phyloP scores from a whole-genome alignment of 2,329 filamentous ascomycete genomes.

The Ophiostoma novo-ulmi region DNA sequence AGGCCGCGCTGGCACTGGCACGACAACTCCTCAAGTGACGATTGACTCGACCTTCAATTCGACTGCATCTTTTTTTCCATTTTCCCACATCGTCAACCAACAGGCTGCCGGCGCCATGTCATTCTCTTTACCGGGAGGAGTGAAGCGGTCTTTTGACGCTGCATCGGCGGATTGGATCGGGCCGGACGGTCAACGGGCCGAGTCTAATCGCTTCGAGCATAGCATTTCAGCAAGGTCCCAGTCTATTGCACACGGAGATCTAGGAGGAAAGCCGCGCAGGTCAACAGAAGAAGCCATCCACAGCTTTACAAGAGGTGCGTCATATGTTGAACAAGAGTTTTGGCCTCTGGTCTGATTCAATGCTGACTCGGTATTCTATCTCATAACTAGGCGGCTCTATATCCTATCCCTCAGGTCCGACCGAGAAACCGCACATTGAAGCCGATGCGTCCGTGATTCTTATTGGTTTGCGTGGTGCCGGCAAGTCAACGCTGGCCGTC shows the following conservation, averaged over 20 bases:
- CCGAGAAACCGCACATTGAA: constrained; percentile 39
- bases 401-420: background rate
- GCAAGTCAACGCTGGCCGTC: constrained; percentile 66
- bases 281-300: background rate
- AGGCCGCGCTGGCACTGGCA: background rate
- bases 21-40: background rate
- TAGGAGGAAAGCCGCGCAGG: background rate
- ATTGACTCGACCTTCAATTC: background rate
- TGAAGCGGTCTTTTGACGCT: constrained; percentile 19
- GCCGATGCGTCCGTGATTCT: constrained; percentile 62
- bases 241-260: background rate
- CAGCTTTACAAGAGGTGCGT: constrained; percentile 8
- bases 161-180: constrained; percentile 19
- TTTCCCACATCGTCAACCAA: no score
- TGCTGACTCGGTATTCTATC: background rate
- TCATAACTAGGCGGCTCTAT: background rate
- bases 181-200: background rate
- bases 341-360: background rate
- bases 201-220: background rate
- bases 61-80: background rate
- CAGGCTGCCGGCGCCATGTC: constrained; percentile 2
- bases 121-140: background rate
- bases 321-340: background rate
- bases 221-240: background rate
- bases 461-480: constrained; percentile 65